Percentiles rank a stretch among this genome's conserved stretches.
phyloP scores from a whole-genome alignment of 2,329 filamentous ascomycete genomes.

The Knoxdaviesia proteae region DNA sequence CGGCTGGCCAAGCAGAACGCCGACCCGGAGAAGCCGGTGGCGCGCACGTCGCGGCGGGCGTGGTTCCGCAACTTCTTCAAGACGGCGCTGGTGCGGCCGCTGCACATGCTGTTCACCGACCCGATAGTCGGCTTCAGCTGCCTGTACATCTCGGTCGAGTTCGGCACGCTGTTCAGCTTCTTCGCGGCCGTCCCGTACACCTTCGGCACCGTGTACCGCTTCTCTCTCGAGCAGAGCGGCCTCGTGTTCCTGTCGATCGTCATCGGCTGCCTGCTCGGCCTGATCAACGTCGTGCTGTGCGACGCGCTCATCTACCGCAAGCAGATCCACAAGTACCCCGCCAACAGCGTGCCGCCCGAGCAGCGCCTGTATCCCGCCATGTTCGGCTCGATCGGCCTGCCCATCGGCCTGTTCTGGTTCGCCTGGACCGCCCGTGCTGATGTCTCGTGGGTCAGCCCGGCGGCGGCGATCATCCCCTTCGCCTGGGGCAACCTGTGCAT shows the following conservation, averaged over 20 bases:
- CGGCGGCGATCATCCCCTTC: constrained; percentile 31
- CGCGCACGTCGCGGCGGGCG: neutral
- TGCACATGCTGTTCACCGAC: constrained; percentile 39
- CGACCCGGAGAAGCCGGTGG: neutral
- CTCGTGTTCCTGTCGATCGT: constrained; percentile 24
- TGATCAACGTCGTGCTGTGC: constrained; percentile 18
- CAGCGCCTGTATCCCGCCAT: constrained; percentile 37
- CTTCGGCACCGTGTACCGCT: constrained; percentile 22
- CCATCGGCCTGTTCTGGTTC: constrained; percentile 36
- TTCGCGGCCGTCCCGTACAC: constrained; percentile 29
- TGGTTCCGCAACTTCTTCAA: constrained; percentile 16
- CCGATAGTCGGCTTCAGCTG: constrained; percentile 38
- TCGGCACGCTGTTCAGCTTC: constrained; percentile 30
- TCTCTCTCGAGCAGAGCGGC: constrained; percentile 19
- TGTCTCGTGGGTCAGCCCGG: constrained; percentile 27
- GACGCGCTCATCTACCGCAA: constrained; percentile 20
- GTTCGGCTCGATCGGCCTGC: constrained; percentile 31
- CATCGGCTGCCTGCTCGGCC: constrained; percentile 22
- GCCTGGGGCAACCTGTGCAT: constrained; percentile 39
- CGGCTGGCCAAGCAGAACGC: constrained; percentile 16
- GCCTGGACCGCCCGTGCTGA: constrained; percentile 29
- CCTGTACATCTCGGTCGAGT: constrained; percentile 27
- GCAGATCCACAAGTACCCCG: constrained; percentile 12
- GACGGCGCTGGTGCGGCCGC: constrained; percentile 24
- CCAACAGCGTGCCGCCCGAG: constrained; percentile 25